These are phyloP conservation scores for Leccinum griseonigrum DNA, from an alignment of 1,284 basidiomycete species.

Conservation along the genomic window DNA sequence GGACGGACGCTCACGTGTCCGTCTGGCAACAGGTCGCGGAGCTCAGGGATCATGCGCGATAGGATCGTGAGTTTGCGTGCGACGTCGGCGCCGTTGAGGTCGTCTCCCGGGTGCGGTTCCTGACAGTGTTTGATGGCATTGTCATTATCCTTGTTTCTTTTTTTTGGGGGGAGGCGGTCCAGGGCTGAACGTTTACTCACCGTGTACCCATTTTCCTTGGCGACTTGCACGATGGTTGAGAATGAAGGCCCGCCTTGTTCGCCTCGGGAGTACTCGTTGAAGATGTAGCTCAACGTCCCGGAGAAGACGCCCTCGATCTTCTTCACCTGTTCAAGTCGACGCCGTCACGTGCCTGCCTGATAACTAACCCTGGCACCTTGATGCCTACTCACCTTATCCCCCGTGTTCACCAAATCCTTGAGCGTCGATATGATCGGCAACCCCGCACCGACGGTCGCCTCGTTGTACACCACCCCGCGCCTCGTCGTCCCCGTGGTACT, in stretches of 20 bases:
- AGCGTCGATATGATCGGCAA: constrained; percentile 91
- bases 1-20: constrained; percentile 84
- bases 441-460: constrained; percentile 95
- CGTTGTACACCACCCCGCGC: constrained; percentile 80
- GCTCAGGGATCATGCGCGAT: constrained; percentile 68
- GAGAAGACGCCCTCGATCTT: constrained; percentile 90
- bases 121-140: constrained; percentile 29
- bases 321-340: constrained; percentile 45
- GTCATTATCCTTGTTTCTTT: neutral
- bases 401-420: constrained; percentile 89
- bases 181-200: constrained; percentile 40
- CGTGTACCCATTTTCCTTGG: constrained; percentile 93
- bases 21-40: constrained; percentile 54
- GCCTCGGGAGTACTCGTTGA: constrained; percentile 90
- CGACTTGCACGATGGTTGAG: constrained; percentile 86
- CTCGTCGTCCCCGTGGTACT: constrained; percentile 30
- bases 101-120: constrained; percentile 98
- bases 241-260: constrained; percentile 64
- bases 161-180: too few relatives aligned
- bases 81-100: constrained; percentile 95
- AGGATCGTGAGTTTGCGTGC: constrained; percentile 97
- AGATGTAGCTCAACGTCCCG: constrained; percentile 98
- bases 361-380: neutral
- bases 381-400: constrained; percentile 69
- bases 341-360: neutral